Evolutionary conservation across 2,329 filamentous ascomycete species (phyloP).

Genomic region (Fusarium mangiferae): DNA sequence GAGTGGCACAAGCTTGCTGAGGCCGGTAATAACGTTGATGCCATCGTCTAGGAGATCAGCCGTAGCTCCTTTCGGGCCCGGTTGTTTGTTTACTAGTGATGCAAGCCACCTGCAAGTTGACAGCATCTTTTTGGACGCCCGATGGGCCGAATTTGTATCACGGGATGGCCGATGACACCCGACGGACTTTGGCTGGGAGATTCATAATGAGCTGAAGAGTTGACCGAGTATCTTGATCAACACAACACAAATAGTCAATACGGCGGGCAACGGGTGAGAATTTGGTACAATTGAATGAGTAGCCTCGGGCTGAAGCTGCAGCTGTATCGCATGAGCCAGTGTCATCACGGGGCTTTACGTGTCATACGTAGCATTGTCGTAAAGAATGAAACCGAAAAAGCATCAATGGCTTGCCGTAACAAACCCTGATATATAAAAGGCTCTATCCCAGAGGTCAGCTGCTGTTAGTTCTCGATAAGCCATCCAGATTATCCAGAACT

Average conservation of each 20-base stretch:
- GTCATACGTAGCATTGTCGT: conserved; percentile 24
- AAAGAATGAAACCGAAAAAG: background rate
- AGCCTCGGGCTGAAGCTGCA: conserved; percentile 14
- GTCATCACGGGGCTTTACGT: conserved; percentile 26
- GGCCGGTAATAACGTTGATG: conserved; percentile 25
- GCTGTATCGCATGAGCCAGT: conserved; percentile 23
- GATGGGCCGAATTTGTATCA: conserved; percentile 28
- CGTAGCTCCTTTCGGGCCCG: background rate
- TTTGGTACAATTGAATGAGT: conserved; percentile 9
- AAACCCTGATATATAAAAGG: conserved; percentile 25
- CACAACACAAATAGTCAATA: conserved; percentile 3
- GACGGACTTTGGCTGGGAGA: background rate
- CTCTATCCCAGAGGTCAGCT: conserved; percentile 4
- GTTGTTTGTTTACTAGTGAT: conserved; percentile 22
- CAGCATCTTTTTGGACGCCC: conserved; percentile 8
- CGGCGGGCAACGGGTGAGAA: conserved; percentile 7
- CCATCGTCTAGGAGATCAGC: background rate
- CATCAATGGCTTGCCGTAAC: background rate
- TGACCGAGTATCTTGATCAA: background rate
- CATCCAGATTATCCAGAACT: background rate
- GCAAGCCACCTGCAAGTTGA: conserved; percentile 14
- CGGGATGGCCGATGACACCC: conserved; percentile 19
- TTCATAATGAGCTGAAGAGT: conserved; percentile 10
- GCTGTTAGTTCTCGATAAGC: background rate
- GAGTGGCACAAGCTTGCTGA: conserved; percentile 29